Conservation (phyloP, 805 yeast species). For the Teunomyces gatunensis region DNA sequence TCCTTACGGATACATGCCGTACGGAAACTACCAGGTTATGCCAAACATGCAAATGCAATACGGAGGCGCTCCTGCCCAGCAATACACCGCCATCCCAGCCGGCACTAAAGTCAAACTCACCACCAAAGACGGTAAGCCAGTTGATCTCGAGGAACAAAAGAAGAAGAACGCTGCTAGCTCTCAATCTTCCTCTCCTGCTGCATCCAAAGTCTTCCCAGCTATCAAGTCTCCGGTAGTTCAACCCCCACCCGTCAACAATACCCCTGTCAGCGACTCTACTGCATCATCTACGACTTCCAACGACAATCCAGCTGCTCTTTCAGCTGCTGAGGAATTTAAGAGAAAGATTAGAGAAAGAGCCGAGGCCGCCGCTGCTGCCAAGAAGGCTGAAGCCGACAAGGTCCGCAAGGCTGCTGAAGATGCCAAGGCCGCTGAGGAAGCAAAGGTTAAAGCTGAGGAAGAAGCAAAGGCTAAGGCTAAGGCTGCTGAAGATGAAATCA, state of each 20-base stretch:
- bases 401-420: conserved; percentile 7
- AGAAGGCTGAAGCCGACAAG: conserved; percentile 12
- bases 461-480: conserved; percentile 4
- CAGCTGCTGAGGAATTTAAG: conserved; percentile 37
- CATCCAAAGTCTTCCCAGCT: conserved; percentile 6
- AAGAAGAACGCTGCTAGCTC: conserved; percentile 23
- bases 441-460: conserved; percentile 6
- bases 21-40: conserved; percentile 21
- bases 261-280: conserved; percentile 4
- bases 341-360: conserved; percentile 33
- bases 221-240: conserved; percentile 3
- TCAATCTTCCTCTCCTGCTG: conserved; percentile 32
- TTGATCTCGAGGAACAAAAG: conserved; percentile 42
- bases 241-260: neutral
- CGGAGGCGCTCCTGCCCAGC: conserved; percentile 6
- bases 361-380: conserved; percentile 18
- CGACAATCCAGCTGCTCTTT: conserved; percentile 5
- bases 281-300: conserved; percentile 10
- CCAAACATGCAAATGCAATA: conserved; percentile 13
- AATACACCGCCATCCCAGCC: conserved; percentile 10
- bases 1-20: conserved; percentile 27
- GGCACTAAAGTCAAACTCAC: conserved; percentile 36
- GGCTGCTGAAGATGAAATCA: conserved; percentile 5
- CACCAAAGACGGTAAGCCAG: conserved; percentile 41
- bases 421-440: conserved; percentile 9